These are phyloP conservation scores for Botrytis deweyae DNA, from an alignment of 2,329 filamentous ascomycete genomes.

Conservation along the genomic window DNA sequence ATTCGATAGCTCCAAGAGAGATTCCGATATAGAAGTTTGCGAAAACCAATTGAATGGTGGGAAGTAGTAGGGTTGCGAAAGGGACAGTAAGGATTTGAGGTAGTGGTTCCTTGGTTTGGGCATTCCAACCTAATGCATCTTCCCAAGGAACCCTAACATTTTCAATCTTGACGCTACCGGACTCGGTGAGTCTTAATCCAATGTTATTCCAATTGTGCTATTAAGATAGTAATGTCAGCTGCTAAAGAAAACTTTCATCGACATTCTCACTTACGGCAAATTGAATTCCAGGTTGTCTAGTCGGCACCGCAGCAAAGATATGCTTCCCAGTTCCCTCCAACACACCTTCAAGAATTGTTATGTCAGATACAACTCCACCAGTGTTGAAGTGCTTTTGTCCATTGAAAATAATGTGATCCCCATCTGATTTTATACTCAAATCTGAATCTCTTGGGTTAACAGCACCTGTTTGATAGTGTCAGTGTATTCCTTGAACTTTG, in stretches of 20 bases:
- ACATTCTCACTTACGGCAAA: slow-evolving; percentile 42
- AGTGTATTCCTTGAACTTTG: background rate
- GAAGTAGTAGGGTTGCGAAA: slow-evolving; percentile 58
- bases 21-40: slow-evolving; percentile 66
- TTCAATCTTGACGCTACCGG: slow-evolving; percentile 59
- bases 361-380: slow-evolving; percentile 63
- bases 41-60: slow-evolving; percentile 65
- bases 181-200: slow-evolving; percentile 62
- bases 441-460: slow-evolving; percentile 66
- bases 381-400: slow-evolving; percentile 68
- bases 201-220: slow-evolving; percentile 64
- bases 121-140: slow-evolving; percentile 62
- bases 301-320: slow-evolving; percentile 61
- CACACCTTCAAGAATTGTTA: slow-evolving; percentile 64
- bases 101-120: slow-evolving; percentile 49
- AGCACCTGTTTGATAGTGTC: slow-evolving; percentile 41
- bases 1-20: slow-evolving; percentile 56
- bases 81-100: slow-evolving; percentile 51
- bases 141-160: slow-evolving; percentile 57
- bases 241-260: background rate
- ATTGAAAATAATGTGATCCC: slow-evolving; percentile 57
- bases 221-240: background rate
- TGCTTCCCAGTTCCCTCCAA: slow-evolving; percentile 57
- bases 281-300: slow-evolving; percentile 55
- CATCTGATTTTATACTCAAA: slow-evolving; percentile 54